A percentile compares a stretch with the other conserved stretches of the same genome.
Evolutionary conservation across 306 rosid species (phyloP).

Genomic region (Cicer arietinum): DNA sequence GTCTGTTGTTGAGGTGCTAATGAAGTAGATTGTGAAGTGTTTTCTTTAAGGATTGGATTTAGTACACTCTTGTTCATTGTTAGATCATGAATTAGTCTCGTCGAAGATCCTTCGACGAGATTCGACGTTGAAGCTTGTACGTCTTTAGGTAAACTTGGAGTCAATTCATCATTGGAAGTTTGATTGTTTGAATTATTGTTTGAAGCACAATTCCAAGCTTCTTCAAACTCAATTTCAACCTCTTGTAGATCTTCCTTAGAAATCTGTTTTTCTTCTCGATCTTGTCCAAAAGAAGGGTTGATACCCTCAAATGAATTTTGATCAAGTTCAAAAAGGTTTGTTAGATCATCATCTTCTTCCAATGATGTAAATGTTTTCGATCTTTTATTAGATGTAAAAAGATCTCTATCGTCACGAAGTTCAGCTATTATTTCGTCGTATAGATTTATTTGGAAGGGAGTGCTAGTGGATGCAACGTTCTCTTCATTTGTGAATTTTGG

Average conservation of each 20-base stretch:
- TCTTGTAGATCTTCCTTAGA: background rate
- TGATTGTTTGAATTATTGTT: background rate
- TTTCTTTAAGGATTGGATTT: no score
- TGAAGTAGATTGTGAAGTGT: background rate
- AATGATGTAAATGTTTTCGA: background rate
- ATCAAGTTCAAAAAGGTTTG: background rate
- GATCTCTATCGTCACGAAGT: background rate
- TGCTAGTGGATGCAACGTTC: background rate
- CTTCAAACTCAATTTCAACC: background rate
- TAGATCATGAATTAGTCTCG: background rate
- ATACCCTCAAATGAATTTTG: background rate
- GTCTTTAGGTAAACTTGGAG: background rate
- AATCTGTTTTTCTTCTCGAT: background rate
- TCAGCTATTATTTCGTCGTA: background rate
- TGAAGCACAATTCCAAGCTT: background rate
- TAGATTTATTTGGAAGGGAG: background rate
- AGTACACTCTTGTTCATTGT: background rate
- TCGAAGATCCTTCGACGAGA: background rate
- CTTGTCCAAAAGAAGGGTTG: background rate
- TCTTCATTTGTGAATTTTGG: background rate
- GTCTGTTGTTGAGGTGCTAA: background rate
- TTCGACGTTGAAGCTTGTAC: background rate
- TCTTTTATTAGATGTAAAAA: background rate
- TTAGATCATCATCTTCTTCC: background rate
- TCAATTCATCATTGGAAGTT: background rate